A percentile compares a stretch with the other conserved stretches of the same genome.
Evolutionary conservation across 2,329 filamentous ascomycete species (phyloP).

Genomic region (Sclerotinia trifoliorum): DNA sequence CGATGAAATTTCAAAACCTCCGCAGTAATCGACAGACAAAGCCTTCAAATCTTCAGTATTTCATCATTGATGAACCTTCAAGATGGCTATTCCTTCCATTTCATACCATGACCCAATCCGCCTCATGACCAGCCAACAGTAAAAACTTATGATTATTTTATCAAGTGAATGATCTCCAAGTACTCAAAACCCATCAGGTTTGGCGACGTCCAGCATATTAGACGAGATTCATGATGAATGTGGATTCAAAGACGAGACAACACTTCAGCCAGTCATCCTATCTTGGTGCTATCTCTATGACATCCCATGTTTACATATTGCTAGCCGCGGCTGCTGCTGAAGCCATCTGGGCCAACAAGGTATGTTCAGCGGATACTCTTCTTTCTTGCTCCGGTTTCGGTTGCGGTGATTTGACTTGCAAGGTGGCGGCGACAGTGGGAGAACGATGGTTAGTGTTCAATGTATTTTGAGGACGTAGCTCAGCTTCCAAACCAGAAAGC

Average conservation of each 20-base stretch:
- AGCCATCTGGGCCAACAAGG: conserved; percentile 28
- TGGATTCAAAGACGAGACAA: not conserved
- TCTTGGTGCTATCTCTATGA: not conserved
- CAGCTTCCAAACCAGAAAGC: conserved; percentile 16
- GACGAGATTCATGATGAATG: not conserved
- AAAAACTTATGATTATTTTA: not conserved
- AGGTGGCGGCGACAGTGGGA: not conserved
- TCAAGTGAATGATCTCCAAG: not conserved
- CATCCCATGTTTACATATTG: not conserved
- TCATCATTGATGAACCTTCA: not conserved
- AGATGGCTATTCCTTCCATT: not conserved
- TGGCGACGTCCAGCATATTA: not conserved
- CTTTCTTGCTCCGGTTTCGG: conserved; percentile 12
- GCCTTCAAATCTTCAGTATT: not conserved
- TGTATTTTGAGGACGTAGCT: not conserved
- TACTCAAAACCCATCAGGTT: not conserved
- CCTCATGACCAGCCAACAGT: not conserved
- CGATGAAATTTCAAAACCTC: not conserved
- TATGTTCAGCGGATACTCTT: conserved; percentile 13
- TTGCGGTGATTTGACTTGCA: conserved; percentile 7
- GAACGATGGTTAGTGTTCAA: not conserved
- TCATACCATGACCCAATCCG: not conserved
- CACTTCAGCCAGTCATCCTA: not conserved
- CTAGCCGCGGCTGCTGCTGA: conserved; percentile 29
- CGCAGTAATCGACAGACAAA: not conserved